Percentiles rank a stretch among this genome's conserved stretches.
phyloP scores from a whole-genome alignment of 192 early-diverging fungal genomes.

The Irineochytrium annulatum region DNA sequence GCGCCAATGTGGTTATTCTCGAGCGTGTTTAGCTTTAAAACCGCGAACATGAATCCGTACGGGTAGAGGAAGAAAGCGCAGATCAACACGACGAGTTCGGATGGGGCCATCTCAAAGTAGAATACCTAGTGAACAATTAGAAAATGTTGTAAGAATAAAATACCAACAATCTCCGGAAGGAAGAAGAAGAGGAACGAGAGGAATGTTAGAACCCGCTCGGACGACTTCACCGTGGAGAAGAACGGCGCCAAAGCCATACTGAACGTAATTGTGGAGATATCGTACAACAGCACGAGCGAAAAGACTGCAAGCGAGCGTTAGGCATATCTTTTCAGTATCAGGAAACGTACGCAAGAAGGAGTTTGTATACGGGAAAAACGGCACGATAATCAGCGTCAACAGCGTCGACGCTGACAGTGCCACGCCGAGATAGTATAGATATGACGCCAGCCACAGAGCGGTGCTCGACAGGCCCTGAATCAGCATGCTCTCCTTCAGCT shows the following conservation, averaged over 20 bases:
- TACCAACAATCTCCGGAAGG: constrained; percentile 3
- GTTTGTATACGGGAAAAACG: constrained; percentile 16
- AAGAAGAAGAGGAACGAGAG: constrained; percentile 12
- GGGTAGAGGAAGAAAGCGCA: constrained; percentile 12
- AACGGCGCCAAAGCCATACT: constrained; percentile 14
- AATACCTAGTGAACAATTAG: too few relatives aligned
- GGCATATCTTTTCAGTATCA: neutral
- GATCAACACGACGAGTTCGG: constrained; percentile 12
- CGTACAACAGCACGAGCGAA: constrained; percentile 10
- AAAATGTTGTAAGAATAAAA: too few relatives aligned
- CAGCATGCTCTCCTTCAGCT: constrained; percentile 54
- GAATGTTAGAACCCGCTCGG: constrained; percentile 13
- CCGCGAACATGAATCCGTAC: constrained; percentile 19
- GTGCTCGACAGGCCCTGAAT: constrained; percentile 59
- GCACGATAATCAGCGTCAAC: constrained; percentile 2
- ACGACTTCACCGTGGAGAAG: constrained; percentile 13
- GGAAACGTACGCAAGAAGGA: neutral
- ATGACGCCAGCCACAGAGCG: constrained; percentile 22
- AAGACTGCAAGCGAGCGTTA: neutral
- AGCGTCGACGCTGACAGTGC: constrained; percentile 6
- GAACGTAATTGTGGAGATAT: constrained; percentile 11
- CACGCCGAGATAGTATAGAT: constrained; percentile 1
- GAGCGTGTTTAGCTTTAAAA: constrained; percentile 11
- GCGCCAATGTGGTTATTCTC: constrained; percentile 16
- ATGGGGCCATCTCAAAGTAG: constrained; percentile 17